Evolutionary conservation across 2,329 filamentous ascomycete species (phyloP).

Genomic region (Epichloe typhina): DNA sequence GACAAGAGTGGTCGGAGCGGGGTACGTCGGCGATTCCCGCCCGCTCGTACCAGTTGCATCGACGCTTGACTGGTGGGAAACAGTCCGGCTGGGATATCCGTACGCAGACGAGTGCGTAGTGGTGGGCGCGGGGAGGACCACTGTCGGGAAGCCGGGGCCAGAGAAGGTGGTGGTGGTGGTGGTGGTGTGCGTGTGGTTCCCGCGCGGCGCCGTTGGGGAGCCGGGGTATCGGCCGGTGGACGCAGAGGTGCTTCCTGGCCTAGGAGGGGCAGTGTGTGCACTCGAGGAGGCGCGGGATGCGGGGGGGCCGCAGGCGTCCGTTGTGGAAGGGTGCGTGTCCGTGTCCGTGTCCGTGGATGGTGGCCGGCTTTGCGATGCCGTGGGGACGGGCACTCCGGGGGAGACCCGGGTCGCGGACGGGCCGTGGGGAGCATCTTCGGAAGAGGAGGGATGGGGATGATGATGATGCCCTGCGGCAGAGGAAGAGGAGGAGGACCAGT

Average conservation of each 20-base stretch:
- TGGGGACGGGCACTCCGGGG: neutral
- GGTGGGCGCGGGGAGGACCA: neutral
- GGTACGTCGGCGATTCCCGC: neutral
- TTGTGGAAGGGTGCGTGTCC: neutral
- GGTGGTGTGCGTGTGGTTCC: neutral
- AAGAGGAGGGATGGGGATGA: too few relatives aligned
- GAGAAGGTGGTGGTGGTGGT: neutral
- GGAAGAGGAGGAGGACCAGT: too few relatives aligned
- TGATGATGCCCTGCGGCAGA: too few relatives aligned
- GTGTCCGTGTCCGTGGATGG: too few relatives aligned
- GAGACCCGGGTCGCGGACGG: too few relatives aligned
- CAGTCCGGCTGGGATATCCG: neutral
- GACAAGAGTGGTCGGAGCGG: neutral
- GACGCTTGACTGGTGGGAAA: neutral
- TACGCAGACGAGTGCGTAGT: neutral
- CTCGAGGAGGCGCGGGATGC: too few relatives aligned
- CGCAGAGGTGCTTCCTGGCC: neutral
- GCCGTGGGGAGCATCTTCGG: too few relatives aligned
- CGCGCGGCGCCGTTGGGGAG: neutral
- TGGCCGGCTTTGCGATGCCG: neutral
- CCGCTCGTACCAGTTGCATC: neutral
- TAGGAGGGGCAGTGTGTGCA: neutral
- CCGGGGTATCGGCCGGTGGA: neutral
- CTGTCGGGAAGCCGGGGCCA: neutral
- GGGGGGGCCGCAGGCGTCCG: neutral